Percentiles rank a stretch among this genome's conserved stretches.
Conservation (phyloP, 768 basidiomycete species). For the Artomyces pyxidatus region DNA sequence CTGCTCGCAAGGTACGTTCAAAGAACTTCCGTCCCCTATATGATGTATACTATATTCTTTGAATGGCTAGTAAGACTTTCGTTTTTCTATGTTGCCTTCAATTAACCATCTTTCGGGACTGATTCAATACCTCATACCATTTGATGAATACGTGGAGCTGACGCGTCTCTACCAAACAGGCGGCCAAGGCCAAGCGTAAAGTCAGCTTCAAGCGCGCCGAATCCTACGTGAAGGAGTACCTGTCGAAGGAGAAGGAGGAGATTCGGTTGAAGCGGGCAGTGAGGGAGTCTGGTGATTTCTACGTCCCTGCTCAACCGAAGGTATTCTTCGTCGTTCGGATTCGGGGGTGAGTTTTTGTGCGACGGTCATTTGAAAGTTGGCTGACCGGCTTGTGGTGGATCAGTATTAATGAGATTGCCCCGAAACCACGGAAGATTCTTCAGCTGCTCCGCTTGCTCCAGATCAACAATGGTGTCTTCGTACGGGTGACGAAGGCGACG, state of each 20-base stretch:
- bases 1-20: slow-evolving; percentile 79
- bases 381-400: not conserved
- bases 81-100: slow-evolving; percentile 67
- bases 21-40: slow-evolving; percentile 21
- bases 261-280: slow-evolving; percentile 91
- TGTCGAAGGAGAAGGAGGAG: slow-evolving; percentile 89
- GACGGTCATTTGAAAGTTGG: slow-evolving; percentile 7
- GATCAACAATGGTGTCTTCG: slow-evolving; percentile 99
- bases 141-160: slow-evolving; percentile 10
- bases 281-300: slow-evolving; percentile 89
- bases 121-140: slow-evolving; percentile 29
- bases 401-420: slow-evolving; percentile 99
- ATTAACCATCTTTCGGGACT: slow-evolving; percentile 97
- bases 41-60: slow-evolving; percentile 84
- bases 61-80: slow-evolving; percentile 65
- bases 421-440: slow-evolving; percentile 98
- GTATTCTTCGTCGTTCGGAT: slow-evolving; percentile 97
- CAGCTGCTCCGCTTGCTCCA: slow-evolving; percentile 97
- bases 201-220: slow-evolving; percentile 99
- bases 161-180: slow-evolving; percentile 37
- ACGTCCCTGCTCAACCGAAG: slow-evolving; percentile 94
- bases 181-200: slow-evolving; percentile 84
- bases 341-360: slow-evolving; percentile 63
- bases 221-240: slow-evolving; percentile 95
- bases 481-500: slow-evolving; percentile 94